Evolutionary conservation across 352 stramenopile genomes (phyloP).

Genomic region (Phytophthora quininea): DNA sequence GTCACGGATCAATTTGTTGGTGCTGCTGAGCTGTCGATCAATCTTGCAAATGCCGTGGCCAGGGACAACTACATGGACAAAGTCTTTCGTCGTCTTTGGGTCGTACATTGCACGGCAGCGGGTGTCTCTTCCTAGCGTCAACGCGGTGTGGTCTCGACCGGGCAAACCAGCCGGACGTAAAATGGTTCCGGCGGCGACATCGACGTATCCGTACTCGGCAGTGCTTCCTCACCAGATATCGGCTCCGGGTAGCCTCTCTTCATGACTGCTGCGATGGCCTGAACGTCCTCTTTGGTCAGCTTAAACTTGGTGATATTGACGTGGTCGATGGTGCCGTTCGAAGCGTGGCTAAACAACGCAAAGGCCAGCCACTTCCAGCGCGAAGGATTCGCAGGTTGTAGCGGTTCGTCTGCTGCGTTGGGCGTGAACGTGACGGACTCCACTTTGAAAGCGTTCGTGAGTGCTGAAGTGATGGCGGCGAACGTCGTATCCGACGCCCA

Average conservation of each 20-base stretch:
- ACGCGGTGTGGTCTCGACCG: background rate
- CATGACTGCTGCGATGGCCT: background rate
- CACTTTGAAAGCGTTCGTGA: background rate
- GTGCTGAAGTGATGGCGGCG: background rate
- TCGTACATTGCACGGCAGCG: slow-evolving; percentile 6
- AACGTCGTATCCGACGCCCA: background rate
- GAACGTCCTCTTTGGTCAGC: background rate
- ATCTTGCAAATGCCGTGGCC: slow-evolving; percentile 4
- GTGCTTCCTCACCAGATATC: background rate
- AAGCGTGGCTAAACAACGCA: background rate
- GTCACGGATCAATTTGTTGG: background rate
- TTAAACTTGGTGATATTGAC: background rate
- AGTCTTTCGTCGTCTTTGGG: background rate
- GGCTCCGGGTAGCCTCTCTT: background rate
- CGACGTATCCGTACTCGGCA: background rate
- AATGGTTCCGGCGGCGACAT: background rate
- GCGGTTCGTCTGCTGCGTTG: background rate
- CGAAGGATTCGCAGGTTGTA: background rate
- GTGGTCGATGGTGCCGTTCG: background rate
- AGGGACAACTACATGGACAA: slow-evolving; percentile 4
- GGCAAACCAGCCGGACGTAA: background rate
- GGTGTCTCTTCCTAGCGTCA: background rate
- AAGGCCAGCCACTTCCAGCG: background rate
- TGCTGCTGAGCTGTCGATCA: background rate
- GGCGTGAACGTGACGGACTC: background rate